phyloP scores from a whole-genome alignment of 225 moss, liverwort and hornwort genomes.

The Pseudoscleropodium purum region DNA sequence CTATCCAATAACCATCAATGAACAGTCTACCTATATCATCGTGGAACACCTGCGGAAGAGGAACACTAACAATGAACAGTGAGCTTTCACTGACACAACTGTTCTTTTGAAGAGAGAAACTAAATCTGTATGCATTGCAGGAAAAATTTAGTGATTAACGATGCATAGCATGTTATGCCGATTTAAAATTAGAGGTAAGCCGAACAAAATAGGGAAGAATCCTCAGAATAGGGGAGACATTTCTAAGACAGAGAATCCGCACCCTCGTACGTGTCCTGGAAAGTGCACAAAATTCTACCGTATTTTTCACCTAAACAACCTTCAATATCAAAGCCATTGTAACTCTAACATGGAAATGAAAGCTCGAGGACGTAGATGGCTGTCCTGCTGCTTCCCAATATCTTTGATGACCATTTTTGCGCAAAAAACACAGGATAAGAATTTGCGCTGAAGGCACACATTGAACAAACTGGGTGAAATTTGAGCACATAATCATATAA shows the following conservation, averaged over 20 bases:
- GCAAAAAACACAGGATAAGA: not conserved
- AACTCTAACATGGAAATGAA: not conserved
- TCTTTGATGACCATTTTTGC: too few relatives aligned
- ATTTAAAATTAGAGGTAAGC: not conserved
- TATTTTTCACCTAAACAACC: not conserved
- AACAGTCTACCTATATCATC: not conserved
- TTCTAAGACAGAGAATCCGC: not conserved
- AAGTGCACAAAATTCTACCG: not conserved
- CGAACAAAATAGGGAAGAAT: not conserved
- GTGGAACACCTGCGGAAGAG: not conserved
- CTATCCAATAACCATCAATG: not conserved
- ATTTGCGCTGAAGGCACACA: too few relatives aligned
- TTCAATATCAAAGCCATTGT: not conserved
- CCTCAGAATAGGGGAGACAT: not conserved
- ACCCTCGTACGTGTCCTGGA: not conserved
- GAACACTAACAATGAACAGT: not conserved
- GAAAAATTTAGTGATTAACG: not conserved
- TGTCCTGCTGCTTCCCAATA: not conserved
- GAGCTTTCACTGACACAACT: not conserved
- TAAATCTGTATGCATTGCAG: not conserved
- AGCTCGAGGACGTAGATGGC: not conserved
- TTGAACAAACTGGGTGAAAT: not conserved
- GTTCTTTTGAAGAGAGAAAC: not conserved
- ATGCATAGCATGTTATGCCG: not conserved
- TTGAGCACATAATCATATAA: not conserved